A percentile compares a stretch with the other conserved stretches of the same genome.
Conservation (phyloP, 495 filamentous ascomycete genomes). For the Elasticomyces elasticus region DNA sequence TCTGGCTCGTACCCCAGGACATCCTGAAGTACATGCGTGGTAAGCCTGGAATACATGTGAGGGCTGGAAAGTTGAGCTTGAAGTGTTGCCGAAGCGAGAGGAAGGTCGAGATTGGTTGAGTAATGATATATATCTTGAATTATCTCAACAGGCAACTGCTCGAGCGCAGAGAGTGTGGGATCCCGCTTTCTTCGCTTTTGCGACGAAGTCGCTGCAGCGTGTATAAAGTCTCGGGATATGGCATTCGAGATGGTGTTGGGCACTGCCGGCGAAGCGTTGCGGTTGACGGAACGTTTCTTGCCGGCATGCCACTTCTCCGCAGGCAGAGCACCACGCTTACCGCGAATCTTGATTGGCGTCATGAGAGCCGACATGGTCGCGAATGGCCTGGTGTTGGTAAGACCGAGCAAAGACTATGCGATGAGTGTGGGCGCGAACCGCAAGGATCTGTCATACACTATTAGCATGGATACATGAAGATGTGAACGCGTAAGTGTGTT, state of each 20-base stretch:
- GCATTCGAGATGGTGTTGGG: not conserved
- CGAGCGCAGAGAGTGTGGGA: conserved; percentile 9
- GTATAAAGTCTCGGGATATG: not conserved
- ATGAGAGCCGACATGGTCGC: not conserved
- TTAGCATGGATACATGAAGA: too few species aligned
- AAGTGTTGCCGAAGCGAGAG: conserved; percentile 6
- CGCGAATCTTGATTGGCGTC: conserved; percentile 15
- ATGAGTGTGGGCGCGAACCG: not conserved
- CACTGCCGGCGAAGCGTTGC: not conserved
- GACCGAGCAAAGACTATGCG: not conserved
- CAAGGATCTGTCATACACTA: not conserved
- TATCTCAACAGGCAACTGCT: conserved; percentile 19
- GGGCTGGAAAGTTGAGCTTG: conserved; percentile 2
- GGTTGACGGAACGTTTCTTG: conserved; percentile 1
- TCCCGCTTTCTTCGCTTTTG: conserved; percentile 3
- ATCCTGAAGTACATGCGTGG: conserved; percentile 1
- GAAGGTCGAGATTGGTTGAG: conserved; percentile 12
- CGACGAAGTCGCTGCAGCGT: not conserved
- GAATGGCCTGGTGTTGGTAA: too few species aligned
- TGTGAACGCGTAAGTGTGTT: too few species aligned
- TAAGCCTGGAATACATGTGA: conserved; percentile 8
- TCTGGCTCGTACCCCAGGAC: not conserved
- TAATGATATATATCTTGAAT: conserved; percentile 17
- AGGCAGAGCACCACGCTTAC: conserved; percentile 10
- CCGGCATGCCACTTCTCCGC: conserved; percentile 15